Conservation (phyloP, 176 grass and related monocot species). For the Hordeum marinum region DNA sequence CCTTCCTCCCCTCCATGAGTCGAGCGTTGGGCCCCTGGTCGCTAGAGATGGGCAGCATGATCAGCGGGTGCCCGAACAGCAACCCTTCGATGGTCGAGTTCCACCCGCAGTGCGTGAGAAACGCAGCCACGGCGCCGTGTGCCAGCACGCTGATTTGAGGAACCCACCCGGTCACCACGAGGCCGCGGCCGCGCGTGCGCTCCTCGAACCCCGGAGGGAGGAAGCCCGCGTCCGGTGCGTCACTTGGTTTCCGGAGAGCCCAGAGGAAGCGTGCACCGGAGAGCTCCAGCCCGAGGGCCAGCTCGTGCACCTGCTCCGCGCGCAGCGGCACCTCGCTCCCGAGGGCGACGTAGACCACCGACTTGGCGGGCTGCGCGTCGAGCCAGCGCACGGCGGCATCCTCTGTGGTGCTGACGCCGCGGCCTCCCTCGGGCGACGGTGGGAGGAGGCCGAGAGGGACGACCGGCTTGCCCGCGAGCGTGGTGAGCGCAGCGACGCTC, state of each 20-base stretch:
- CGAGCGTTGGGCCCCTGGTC: slow-evolving; percentile 31
- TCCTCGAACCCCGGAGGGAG: slow-evolving; percentile 27
- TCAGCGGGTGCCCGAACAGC: slow-evolving; percentile 29
- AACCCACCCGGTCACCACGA: slow-evolving; percentile 16
- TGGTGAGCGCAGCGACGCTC: background rate
- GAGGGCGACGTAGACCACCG: slow-evolving; percentile 8
- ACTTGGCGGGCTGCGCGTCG: background rate
- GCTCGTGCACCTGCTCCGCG: background rate
- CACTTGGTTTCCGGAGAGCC: background rate
- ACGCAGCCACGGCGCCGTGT: slow-evolving; percentile 24
- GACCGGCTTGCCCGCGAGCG: slow-evolving; percentile 17
- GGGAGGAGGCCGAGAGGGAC: slow-evolving; percentile 43
- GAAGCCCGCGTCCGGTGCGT: background rate
- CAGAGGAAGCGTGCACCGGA: background rate
- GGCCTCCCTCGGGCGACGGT: background rate
- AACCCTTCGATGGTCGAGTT: slow-evolving; percentile 36
- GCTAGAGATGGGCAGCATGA: slow-evolving; percentile 13
- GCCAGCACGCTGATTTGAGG: slow-evolving; percentile 26
- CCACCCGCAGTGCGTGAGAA: slow-evolving; percentile 52
- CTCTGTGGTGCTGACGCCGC: background rate
- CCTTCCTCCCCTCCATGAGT: background rate
- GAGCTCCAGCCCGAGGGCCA: slow-evolving; percentile 12
- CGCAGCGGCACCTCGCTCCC: background rate
- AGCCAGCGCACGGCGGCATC: slow-evolving; percentile 35
- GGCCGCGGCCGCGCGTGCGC: background rate